Percentiles rank a stretch among this genome's conserved stretches.
Conservation (phyloP, 768 basidiomycete genomes). For the Tubosaeta brunneosetosa region DNA sequence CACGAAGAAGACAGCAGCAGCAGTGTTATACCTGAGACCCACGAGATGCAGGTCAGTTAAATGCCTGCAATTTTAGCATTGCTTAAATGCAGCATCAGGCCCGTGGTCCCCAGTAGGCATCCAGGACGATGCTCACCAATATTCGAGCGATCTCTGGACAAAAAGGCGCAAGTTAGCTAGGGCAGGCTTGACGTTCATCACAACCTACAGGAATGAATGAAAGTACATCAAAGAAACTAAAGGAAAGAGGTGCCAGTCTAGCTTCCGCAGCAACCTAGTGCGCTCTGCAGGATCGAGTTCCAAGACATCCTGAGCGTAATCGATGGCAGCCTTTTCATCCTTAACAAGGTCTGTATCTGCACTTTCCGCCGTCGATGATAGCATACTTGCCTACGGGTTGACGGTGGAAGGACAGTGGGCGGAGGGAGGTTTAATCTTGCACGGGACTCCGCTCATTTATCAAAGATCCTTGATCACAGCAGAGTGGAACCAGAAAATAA, state of each 20-base stretch:
- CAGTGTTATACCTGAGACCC: constrained; percentile 34
- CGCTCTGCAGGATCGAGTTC: constrained; percentile 19
- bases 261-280: constrained; percentile 34
- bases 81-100: constrained; percentile 21
- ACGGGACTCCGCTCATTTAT: no score
- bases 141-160: constrained; percentile 40
- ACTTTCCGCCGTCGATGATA: constrained; percentile 10
- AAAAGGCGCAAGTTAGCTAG: background rate
- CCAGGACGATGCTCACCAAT: constrained; percentile 31
- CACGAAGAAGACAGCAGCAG: constrained; percentile 37
- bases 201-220: constrained; percentile 43
- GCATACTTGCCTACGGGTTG: constrained; percentile 8
- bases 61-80: constrained; percentile 45
- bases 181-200: background rate
- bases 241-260: constrained; percentile 43
- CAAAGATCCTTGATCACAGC: no score
- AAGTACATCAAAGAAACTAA: constrained; percentile 43
- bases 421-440: no score
- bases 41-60: constrained; percentile 32
- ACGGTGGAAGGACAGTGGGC: background rate
- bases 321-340: constrained; percentile 10
- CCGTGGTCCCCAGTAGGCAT: background rate
- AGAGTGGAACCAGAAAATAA: no score
- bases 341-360: constrained; percentile 2
- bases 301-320: background rate